A percentile compares a stretch with the other conserved stretches of the same genome.
Evolutionary conservation across 129 eudicot genomes (phyloP).

Genomic region (Dittrichia graveolens): DNA sequence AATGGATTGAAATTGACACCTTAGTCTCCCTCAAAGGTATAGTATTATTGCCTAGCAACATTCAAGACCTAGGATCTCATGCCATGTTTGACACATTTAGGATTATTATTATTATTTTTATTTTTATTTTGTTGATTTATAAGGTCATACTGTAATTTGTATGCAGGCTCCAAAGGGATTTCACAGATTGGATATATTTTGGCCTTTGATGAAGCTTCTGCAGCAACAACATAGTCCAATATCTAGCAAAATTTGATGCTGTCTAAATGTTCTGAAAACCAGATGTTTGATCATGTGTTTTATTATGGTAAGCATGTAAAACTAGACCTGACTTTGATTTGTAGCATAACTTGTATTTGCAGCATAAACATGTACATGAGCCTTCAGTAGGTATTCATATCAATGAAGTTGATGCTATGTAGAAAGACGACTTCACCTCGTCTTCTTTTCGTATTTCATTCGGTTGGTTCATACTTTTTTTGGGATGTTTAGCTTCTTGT

Average conservation of each 20-base stretch:
- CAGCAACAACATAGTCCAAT: constrained; percentile 49
- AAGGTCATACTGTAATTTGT: neutral
- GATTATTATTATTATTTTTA: neutral
- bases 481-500: neutral
- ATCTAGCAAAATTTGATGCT: constrained; percentile 47
- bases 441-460: neutral
- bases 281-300: constrained; percentile 7
- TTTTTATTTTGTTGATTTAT: constrained; percentile 12
- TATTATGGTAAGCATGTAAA: constrained; percentile 17
- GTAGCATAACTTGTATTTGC: neutral
- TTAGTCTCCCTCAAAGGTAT: neutral
- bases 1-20: neutral
- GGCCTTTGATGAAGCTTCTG: constrained; percentile 90
- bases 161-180: constrained; percentile 74
- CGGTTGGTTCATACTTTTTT: neutral
- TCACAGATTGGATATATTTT: constrained; percentile 87
- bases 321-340: constrained; percentile 9
- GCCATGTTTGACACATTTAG: neutral
- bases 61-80: neutral
- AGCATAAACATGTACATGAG: constrained; percentile 19
- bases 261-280: neutral
- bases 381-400: neutral
- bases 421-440: neutral
- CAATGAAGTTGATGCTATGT: neutral
- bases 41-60: neutral